These are phyloP conservation scores for Apophysomyces elegans DNA, from an alignment of 371 early-diverging fungal genomes.

Conservation along the genomic window DNA sequence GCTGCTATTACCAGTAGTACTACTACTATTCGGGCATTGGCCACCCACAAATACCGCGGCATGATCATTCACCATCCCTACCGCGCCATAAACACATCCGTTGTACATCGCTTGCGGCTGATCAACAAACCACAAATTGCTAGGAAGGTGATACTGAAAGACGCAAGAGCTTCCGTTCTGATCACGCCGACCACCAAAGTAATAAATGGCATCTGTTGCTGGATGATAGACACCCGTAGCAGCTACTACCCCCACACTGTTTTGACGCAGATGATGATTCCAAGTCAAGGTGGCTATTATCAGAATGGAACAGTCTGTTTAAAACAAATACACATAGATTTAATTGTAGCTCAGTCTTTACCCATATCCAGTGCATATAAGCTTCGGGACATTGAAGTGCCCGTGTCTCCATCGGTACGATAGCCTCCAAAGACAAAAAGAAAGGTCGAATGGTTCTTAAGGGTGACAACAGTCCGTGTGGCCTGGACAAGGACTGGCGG, in stretches of 20 bases:
- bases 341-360: not conserved
- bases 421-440: not conserved
- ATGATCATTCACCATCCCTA: not conserved
- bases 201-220: constrained; percentile 8
- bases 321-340: too few relatives aligned
- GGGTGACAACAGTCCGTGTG: not conserved
- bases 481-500: constrained; percentile 1
- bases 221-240: constrained; percentile 11
- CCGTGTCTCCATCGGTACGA: not conserved
- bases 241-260: constrained; percentile 7
- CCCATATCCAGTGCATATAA: not conserved
- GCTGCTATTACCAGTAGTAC: not conserved
- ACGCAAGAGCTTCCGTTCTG: not conserved
- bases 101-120: constrained; percentile 3
- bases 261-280: constrained; percentile 11
- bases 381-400: not conserved
- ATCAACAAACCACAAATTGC: constrained; percentile 12
- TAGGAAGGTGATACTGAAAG: constrained; percentile 13
- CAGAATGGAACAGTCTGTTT: not conserved
- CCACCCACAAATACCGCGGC: constrained; percentile 12
- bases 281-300: constrained; percentile 9
- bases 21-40: constrained; percentile 1
- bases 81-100: constrained; percentile 8
- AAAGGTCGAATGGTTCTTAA: not conserved
- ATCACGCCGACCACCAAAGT: constrained; percentile 9